Evolutionary conservation across 352 stramenopile species (phyloP).

Genomic region (Phytophthora multivora): DNA sequence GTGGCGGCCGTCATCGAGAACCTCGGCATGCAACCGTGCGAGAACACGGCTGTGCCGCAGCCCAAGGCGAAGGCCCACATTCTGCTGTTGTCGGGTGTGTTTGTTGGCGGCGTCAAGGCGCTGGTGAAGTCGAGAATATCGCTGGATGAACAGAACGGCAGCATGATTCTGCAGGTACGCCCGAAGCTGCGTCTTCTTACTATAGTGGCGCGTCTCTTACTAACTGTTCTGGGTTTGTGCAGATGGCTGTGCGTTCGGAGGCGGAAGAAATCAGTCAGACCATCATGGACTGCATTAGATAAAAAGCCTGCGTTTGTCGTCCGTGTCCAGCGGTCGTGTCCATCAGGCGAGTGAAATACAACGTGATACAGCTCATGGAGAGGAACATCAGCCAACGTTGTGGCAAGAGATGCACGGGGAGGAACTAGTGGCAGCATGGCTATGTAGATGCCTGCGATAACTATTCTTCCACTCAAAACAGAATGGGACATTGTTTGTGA

Average conservation of each 20-base stretch:
- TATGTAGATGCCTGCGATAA: conserved; percentile 32
- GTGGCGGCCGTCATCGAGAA: conserved; percentile 96
- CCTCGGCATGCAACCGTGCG: conserved; percentile 97
- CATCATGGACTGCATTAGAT: conserved; percentile 97
- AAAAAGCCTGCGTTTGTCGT: conserved; percentile 38
- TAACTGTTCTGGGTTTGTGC: conserved; percentile 21
- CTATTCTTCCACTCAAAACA: conserved; percentile 23
- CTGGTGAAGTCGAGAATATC: conserved; percentile 96
- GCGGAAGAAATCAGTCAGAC: conserved; percentile 94
- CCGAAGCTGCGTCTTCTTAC: neutral
- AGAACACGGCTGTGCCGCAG: conserved; percentile 91
- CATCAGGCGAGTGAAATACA: conserved; percentile 21
- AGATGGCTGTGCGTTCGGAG: conserved; percentile 97
- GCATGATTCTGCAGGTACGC: conserved; percentile 91
- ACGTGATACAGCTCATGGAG: conserved; percentile 28
- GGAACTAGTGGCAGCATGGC: conserved; percentile 19
- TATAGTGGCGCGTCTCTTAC: neutral
- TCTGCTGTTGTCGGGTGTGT: conserved; percentile 96
- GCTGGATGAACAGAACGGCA: conserved; percentile 87
- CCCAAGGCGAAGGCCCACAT: conserved; percentile 95
- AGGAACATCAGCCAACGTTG: conserved; percentile 32
- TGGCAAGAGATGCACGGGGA: conserved; percentile 7
- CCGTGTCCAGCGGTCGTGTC: conserved; percentile 14
- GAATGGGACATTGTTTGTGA: conserved; percentile 51
- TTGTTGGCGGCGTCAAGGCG: conserved; percentile 94